These are phyloP conservation scores for Alectoria sarmentosa DNA, from an alignment of 495 filamentous ascomycete species.

Conservation along the genomic window DNA sequence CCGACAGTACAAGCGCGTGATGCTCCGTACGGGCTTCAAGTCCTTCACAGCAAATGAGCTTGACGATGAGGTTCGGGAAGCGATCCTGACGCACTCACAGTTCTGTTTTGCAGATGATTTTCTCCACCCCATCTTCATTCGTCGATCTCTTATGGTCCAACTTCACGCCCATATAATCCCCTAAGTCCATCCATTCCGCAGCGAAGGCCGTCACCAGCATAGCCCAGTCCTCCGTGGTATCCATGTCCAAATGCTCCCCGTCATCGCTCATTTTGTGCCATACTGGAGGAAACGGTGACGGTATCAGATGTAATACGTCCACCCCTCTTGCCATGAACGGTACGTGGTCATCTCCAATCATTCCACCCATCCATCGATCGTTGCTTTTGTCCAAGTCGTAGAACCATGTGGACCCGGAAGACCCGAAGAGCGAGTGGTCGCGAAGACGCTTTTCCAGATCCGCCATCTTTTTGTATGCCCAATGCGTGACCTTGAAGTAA, in stretches of 20 bases:
- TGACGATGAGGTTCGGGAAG: neutral
- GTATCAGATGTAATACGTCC: conserved; percentile 81
- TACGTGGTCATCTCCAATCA: conserved; percentile 79
- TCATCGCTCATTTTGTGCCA: conserved; percentile 88
- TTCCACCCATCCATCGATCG: conserved; percentile 39
- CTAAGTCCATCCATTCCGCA: conserved; percentile 90
- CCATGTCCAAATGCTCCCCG: conserved; percentile 74
- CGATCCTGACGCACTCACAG: conserved; percentile 18
- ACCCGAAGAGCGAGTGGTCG: conserved; percentile 44
- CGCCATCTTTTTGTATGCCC: conserved; percentile 76
- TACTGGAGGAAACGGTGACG: conserved; percentile 69
- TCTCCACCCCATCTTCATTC: neutral
- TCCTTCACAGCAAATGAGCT: conserved; percentile 11
- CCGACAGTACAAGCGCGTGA: neutral
- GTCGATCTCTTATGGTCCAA: conserved; percentile 10
- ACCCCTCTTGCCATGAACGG: conserved; percentile 84
- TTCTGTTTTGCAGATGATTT: conserved; percentile 25
- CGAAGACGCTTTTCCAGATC: conserved; percentile 63
- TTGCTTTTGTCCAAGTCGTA: conserved; percentile 48
- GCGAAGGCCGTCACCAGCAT: conserved; percentile 75
- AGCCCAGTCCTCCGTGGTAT: conserved; percentile 84
- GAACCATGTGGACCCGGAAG: conserved; percentile 41
- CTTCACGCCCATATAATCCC: conserved; percentile 51
- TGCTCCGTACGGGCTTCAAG: neutral
- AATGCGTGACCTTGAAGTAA: conserved; percentile 83